These are phyloP conservation scores for Comarum palustre DNA, from an alignment of 306 rosid genomes.

Conservation along the genomic window DNA sequence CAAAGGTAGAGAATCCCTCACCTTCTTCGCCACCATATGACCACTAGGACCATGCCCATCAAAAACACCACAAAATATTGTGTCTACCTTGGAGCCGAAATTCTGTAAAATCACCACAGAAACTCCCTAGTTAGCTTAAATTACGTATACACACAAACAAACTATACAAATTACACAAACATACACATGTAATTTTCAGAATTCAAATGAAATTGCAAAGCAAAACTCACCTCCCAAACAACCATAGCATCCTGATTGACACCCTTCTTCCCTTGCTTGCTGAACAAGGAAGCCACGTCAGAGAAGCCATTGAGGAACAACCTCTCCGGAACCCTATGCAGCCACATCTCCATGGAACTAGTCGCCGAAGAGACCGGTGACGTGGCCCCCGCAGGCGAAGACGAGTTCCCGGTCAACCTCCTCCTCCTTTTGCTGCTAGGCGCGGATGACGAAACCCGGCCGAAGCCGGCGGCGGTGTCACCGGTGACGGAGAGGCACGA, in stretches of 20 bases:
- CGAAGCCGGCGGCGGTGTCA: too few relatives aligned
- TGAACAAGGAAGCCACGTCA: conserved; percentile 51
- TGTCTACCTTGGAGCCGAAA: conserved; percentile 46
- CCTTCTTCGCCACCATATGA: conserved; percentile 72
- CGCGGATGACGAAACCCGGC: too few relatives aligned
- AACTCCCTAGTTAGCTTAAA: neutral
- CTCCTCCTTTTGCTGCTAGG: too few relatives aligned
- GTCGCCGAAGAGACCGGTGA: conserved; percentile 2
- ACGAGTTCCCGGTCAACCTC: conserved; percentile 25
- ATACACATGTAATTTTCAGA: neutral
- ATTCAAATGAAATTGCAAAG: too few relatives aligned
- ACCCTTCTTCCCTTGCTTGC: conserved; percentile 69
- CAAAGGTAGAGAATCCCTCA: conserved; percentile 73
- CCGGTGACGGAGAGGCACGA: too few relatives aligned
- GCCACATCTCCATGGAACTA: conserved; percentile 33
- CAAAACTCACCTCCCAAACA: conserved; percentile 75
- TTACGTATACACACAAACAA: neutral
- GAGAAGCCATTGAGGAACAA: conserved; percentile 61
- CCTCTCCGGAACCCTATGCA: conserved; percentile 62
- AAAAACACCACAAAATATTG: conserved; percentile 75
- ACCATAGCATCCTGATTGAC: conserved; percentile 85
- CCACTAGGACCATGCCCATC: conserved; percentile 97
- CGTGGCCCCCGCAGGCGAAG: neutral
- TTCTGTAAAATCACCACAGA: conserved; percentile 35
- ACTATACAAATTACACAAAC: neutral